Conservation (phyloP, 2,329 filamentous ascomycete species). For the Apiospora hydei region DNA sequence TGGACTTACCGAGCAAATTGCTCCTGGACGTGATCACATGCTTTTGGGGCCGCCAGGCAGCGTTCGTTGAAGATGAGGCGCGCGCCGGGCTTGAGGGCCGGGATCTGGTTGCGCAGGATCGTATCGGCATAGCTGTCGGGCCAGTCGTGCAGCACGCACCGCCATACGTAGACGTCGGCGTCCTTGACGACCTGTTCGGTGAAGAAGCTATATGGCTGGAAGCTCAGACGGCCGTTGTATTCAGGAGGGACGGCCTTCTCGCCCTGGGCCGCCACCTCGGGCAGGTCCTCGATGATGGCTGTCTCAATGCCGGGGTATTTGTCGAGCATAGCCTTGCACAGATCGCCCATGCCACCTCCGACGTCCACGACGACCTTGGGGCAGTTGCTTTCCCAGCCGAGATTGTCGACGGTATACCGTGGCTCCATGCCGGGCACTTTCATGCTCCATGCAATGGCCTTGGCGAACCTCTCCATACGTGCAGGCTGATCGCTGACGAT, state of each 20-base stretch:
- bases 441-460: slow-evolving; percentile 31
- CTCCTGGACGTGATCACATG: slow-evolving; percentile 26
- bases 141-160: slow-evolving; percentile 23
- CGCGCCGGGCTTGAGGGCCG: slow-evolving; percentile 23
- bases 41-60: slow-evolving; percentile 25
- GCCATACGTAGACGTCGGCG: slow-evolving; percentile 25
- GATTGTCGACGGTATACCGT: slow-evolving; percentile 27
- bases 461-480: slow-evolving; percentile 29
- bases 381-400: slow-evolving; percentile 27
- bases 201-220: slow-evolving; percentile 22
- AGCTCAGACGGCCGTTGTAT: slow-evolving; percentile 24
- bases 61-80: slow-evolving; percentile 32
- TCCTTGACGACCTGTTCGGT: slow-evolving; percentile 22
- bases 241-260: slow-evolving; percentile 4
- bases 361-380: slow-evolving; percentile 32
- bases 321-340: slow-evolving; percentile 29
- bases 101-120: slow-evolving; percentile 24
- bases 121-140: slow-evolving; percentile 3
- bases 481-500: slow-evolving; percentile 23
- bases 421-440: slow-evolving; percentile 31
- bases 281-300: slow-evolving; percentile 31
- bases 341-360: slow-evolving; percentile 28
- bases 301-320: slow-evolving; percentile 28
- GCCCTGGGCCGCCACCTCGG: slow-evolving; percentile 26
- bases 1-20: slow-evolving; percentile 27